Evolutionary conservation across 768 basidiomycete genomes (phyloP).

Genomic region (Calocera cornea): DNA sequence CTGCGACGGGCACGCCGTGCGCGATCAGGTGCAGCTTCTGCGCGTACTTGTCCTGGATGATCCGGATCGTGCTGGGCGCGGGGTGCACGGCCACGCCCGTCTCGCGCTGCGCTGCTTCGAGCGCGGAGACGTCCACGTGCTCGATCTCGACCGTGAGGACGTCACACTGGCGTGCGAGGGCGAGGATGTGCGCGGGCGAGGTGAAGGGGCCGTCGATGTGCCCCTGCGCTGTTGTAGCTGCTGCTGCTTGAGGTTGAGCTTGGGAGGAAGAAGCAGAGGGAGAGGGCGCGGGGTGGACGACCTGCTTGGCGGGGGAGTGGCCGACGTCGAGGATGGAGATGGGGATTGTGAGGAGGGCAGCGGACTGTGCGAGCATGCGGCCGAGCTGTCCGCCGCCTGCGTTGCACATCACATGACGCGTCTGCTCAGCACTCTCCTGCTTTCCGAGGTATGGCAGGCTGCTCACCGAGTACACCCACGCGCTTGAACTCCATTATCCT

Average conservation of each 20-base stretch:
- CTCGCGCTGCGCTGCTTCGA: constrained; percentile 43
- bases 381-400: constrained; percentile 93
- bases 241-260: no score
- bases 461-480: neutral
- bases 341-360: constrained; percentile 72
- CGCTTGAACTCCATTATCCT: neutral
- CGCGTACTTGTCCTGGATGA: constrained; percentile 67
- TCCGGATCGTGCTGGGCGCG: constrained; percentile 60
- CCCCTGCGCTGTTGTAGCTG: constrained; percentile 18
- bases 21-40: constrained; percentile 48
- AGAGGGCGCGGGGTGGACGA: constrained; percentile 45
- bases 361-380: constrained; percentile 87
- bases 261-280: no score
- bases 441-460: neutral
- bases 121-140: constrained; percentile 69
- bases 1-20: constrained; percentile 39
- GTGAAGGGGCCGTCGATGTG: constrained; percentile 88
- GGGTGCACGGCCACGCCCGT: constrained; percentile 47
- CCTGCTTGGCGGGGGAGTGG: constrained; percentile 76
- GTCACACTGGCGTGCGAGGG: constrained; percentile 68
- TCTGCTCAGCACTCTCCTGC: neutral
- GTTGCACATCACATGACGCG: neutral
- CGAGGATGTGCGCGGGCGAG: constrained; percentile 60
- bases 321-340: constrained; percentile 77
- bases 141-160: constrained; percentile 93